Evolutionary conservation across 306 rosid species (phyloP).

Genomic region (Coriaria nepalensis): DNA sequence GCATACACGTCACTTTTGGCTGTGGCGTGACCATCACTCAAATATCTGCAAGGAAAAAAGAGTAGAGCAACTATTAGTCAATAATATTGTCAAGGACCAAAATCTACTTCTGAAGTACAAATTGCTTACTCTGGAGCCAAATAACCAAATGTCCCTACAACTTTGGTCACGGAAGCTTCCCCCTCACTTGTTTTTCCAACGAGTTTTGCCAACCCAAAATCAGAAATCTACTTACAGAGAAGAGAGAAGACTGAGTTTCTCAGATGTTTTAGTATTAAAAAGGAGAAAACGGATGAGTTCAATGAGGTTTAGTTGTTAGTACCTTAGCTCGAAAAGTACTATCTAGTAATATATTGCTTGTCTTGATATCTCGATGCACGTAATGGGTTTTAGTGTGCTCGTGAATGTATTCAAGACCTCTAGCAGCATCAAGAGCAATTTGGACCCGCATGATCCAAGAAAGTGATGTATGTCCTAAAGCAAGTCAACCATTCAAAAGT

Average conservation of each 20-base stretch:
- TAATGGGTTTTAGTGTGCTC: slow-evolving; percentile 93
- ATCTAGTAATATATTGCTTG: slow-evolving; percentile 93
- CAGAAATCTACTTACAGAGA: slow-evolving; percentile 57
- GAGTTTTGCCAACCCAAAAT: slow-evolving; percentile 94
- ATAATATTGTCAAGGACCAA: background rate
- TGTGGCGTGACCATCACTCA: slow-evolving; percentile 87
- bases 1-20: slow-evolving; percentile 89
- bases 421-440: slow-evolving; percentile 81
- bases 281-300: slow-evolving; percentile 5
- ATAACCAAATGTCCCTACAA: slow-evolving; percentile 96
- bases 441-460: slow-evolving; percentile 98
- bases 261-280: slow-evolving; percentile 9
- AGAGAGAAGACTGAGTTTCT: slow-evolving; percentile 1
- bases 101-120: background rate
- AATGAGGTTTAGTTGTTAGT: slow-evolving; percentile 1
- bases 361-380: slow-evolving; percentile 94
- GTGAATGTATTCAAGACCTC: slow-evolving; percentile 97
- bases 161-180: slow-evolving; percentile 68
- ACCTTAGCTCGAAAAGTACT: slow-evolving; percentile 87
- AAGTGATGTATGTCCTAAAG: slow-evolving; percentile 73
- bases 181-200: slow-evolving; percentile 70
- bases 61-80: slow-evolving; percentile 4
- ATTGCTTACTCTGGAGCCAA: slow-evolving; percentile 89
- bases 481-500: slow-evolving; percentile 10
- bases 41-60: slow-evolving; percentile 41